These are phyloP conservation scores for Aspergillus amoenus DNA, from an alignment of 2,329 filamentous ascomycete genomes.

Conservation along the genomic window DNA sequence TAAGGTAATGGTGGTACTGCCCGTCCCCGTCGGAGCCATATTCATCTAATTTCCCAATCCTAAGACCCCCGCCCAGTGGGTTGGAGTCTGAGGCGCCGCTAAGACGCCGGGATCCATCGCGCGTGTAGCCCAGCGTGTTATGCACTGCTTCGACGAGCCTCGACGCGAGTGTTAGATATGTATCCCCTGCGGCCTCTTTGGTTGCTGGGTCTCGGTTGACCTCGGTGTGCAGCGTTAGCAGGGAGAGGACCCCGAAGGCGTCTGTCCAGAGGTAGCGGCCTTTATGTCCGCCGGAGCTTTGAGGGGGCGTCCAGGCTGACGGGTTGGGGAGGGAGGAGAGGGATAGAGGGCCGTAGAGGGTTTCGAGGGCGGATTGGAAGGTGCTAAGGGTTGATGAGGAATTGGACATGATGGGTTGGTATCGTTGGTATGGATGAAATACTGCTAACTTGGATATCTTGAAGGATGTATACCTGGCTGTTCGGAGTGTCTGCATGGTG, in stretches of 20 bases:
- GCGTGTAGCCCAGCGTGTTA: constrained; percentile 52
- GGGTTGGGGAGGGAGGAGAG: constrained; percentile 33
- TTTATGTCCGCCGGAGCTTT: constrained; percentile 54
- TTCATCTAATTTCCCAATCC: constrained; percentile 57
- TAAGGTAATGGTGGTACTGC: constrained; percentile 63
- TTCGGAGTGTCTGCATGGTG: not conserved
- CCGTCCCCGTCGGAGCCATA: constrained; percentile 55
- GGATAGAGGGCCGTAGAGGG: constrained; percentile 40
- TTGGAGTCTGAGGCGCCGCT: constrained; percentile 53
- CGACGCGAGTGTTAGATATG: constrained; percentile 51
- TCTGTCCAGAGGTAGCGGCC: constrained; percentile 63
- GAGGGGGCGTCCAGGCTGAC: constrained; percentile 49
- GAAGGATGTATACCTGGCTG: not conserved
- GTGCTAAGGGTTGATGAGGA: constrained; percentile 8
- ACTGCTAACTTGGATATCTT: not conserved
- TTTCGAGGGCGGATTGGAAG: constrained; percentile 40
- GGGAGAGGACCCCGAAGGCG: constrained; percentile 60
- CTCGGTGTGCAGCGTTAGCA: constrained; percentile 54
- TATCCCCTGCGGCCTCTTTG: constrained; percentile 13
- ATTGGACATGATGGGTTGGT: not conserved
- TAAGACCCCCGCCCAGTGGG: constrained; percentile 55
- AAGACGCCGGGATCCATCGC: constrained; percentile 49
- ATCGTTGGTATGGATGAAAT: no score
- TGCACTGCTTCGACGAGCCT: constrained; percentile 55
- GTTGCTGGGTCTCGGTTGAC: constrained; percentile 14